Evolutionary conservation across 495 filamentous ascomycete genomes (phyloP).

Genomic region (Amniculicola lignicola): DNA sequence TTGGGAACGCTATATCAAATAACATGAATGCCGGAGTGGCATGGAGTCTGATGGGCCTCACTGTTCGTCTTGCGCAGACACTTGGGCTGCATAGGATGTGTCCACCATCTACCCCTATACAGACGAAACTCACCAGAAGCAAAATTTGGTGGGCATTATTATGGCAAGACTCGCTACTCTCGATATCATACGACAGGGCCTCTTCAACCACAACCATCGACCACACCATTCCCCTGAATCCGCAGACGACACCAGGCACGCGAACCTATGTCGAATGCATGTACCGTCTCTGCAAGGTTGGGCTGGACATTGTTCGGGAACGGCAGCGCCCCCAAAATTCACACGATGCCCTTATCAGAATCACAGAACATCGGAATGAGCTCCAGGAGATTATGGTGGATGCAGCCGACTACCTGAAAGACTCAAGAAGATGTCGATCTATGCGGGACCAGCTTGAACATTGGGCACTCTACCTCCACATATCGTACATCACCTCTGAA

Average conservation of each 20-base stretch:
- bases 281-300: constrained; percentile 52
- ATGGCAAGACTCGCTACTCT: constrained; percentile 62
- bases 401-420: constrained; percentile 52
- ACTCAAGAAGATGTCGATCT: constrained; percentile 48
- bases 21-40: constrained; percentile 65
- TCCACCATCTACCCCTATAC: constrained; percentile 45
- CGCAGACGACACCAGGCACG: constrained; percentile 45
- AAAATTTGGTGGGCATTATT: constrained; percentile 56
- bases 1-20: constrained; percentile 60
- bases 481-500: constrained; percentile 58
- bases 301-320: constrained; percentile 56
- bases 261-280: constrained; percentile 54
- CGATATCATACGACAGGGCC: constrained; percentile 58
- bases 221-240: constrained; percentile 48
- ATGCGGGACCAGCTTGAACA: constrained; percentile 54
- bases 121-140: constrained; percentile 26
- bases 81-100: constrained; percentile 56
- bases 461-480: constrained; percentile 55
- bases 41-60: constrained; percentile 56
- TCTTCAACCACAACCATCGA: constrained; percentile 52
- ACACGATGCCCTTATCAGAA: constrained; percentile 46
- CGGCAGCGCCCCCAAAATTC: constrained; percentile 49
- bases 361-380: constrained; percentile 51
- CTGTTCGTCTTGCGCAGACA: constrained; percentile 56
- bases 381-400: constrained; percentile 53